Percentiles rank a stretch among this genome's conserved stretches.
Conservation (phyloP, 768 basidiomycete genomes). For the Tylopilus sp. region DNA sequence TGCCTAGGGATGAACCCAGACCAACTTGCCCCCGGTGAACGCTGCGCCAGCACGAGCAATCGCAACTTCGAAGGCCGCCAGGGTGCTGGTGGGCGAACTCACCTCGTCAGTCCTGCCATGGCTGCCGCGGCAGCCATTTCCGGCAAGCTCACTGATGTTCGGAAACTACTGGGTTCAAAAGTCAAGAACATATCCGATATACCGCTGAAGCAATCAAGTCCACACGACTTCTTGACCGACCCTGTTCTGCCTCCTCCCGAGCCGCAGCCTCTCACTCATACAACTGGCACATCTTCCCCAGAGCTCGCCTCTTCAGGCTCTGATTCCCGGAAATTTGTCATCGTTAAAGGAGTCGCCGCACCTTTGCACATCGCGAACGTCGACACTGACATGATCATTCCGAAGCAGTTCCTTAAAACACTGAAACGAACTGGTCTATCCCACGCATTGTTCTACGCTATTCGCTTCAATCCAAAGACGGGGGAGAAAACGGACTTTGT, state of each 20-base stretch:
- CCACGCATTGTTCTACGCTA: conserved; percentile 76
- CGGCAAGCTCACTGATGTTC: conserved; percentile 81
- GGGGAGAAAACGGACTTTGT: conserved; percentile 82
- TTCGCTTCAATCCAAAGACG: conserved; percentile 74
- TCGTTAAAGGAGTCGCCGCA: conserved; percentile 72
- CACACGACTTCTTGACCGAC: conserved; percentile 75
- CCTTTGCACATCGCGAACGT: conserved; percentile 82
- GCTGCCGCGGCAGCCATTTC: conserved; percentile 88
- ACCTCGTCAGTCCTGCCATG: conserved; percentile 89
- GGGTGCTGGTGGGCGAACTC: conserved; percentile 84
- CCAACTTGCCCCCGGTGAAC: conserved; percentile 75
- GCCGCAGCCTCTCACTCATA: conserved; percentile 37
- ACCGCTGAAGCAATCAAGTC: conserved; percentile 65
- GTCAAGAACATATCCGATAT: conserved; percentile 43
- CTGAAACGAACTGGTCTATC: conserved; percentile 87
- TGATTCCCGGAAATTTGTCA: conserved; percentile 57
- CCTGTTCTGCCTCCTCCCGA: conserved; percentile 55
- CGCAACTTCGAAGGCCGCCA: conserved; percentile 92
- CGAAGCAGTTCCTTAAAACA: conserved; percentile 92
- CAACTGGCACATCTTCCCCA: conserved; percentile 29
- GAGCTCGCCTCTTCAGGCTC: conserved; percentile 44
- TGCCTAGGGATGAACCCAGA: conserved; percentile 96
- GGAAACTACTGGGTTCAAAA: conserved; percentile 59
- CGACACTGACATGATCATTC: conserved; percentile 94
- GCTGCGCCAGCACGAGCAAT: conserved; percentile 91